Percentiles rank a stretch among this genome's conserved stretches.
Conservation (phyloP, 208 protist genomes). For the Balamuthia mandrillaris region DNA sequence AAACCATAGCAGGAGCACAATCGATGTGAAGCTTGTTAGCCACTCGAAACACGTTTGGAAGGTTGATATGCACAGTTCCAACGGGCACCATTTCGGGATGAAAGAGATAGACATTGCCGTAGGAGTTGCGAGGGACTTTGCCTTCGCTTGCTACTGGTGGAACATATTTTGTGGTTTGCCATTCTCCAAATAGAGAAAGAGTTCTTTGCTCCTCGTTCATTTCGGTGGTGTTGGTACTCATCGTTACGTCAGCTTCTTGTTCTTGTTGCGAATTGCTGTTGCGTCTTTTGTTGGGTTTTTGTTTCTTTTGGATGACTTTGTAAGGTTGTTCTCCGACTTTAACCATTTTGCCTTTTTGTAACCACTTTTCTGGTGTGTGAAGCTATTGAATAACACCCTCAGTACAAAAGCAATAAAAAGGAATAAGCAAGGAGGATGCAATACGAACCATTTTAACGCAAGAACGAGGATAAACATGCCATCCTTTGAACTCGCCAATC, state of each 20-base stretch:
- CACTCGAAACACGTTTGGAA: background rate
- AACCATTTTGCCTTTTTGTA: background rate
- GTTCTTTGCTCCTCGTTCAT: background rate
- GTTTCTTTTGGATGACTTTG: background rate
- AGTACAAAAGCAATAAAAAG: background rate
- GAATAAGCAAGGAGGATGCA: background rate
- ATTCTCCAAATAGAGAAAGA: background rate
- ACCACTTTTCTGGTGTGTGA: slow-evolving; percentile 20
- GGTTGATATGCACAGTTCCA: background rate
- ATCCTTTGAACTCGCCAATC: background rate
- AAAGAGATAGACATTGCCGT: slow-evolving; percentile 3
- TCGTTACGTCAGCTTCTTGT: no score
- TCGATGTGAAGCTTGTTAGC: background rate
- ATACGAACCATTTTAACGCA: background rate
- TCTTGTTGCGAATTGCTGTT: no score
- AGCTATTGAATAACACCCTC: background rate
- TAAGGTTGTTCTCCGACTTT: background rate
- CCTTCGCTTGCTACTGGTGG: background rate
- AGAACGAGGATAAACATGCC: background rate
- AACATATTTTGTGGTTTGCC: background rate
- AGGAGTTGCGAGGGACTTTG: background rate
- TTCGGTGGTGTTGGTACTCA: no score
- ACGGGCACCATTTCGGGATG: background rate
- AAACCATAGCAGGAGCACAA: slow-evolving; percentile 1
- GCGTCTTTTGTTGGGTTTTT: background rate